Percentiles rank a stretch among this genome's conserved stretches.
Conservation (phyloP, 495 filamentous ascomycete genomes). For the Cudoniella acicularis region DNA sequence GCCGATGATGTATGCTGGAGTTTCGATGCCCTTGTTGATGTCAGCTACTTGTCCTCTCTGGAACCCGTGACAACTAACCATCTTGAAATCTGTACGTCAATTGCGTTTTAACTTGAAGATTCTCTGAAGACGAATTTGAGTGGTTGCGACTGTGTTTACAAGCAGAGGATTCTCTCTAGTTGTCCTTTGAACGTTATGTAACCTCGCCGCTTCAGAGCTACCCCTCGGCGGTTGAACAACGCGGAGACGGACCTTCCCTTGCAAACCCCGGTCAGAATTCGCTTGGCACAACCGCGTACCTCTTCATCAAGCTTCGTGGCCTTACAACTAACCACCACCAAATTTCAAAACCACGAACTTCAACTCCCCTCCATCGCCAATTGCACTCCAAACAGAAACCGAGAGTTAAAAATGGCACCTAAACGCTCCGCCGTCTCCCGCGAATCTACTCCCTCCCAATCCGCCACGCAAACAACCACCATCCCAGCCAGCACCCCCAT, state of each 20-base stretch:
- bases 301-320: conserved; percentile 16
- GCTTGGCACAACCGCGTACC: neutral
- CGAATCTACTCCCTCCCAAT: conserved; percentile 22
- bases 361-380: neutral
- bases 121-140: no score
- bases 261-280: no score
- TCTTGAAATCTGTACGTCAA: no score
- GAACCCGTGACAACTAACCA: neutral
- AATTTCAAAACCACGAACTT: neutral
- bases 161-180: neutral
- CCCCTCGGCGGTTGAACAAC: conserved; percentile 1
- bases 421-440: conserved; percentile 26
- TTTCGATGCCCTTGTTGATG: conserved; percentile 32
- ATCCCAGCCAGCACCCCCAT: conserved; percentile 9
- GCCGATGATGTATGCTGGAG: conserved; percentile 71
- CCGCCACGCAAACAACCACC: conserved; percentile 21
- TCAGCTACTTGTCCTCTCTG: conserved; percentile 5
- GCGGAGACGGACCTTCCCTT: no score
- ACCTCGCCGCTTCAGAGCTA: neutral
- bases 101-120: no score
- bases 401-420: conserved; percentile 31
- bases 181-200: neutral
- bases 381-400: no score
- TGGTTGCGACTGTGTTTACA: neutral
- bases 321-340: conserved; percentile 1